A percentile compares a stretch with the other conserved stretches of the same genome.
phyloP scores from a whole-genome alignment of 2,329 filamentous ascomycete genomes.

The Xylariales sp. region DNA sequence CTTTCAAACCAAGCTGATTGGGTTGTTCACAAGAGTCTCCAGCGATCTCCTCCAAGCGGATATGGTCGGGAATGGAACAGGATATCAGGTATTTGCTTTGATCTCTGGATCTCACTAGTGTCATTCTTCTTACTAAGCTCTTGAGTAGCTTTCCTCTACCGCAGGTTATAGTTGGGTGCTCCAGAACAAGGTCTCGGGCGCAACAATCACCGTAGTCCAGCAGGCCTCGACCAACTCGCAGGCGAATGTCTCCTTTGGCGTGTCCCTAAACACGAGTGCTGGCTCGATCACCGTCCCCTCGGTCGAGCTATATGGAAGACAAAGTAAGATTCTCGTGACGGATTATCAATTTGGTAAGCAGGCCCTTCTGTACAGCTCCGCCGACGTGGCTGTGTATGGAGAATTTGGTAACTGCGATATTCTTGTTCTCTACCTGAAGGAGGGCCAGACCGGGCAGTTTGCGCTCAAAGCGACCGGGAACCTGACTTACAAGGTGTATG shows the following conservation, averaged over 20 bases:
- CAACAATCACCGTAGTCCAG: slow-evolving; percentile 46
- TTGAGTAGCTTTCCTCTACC: slow-evolving; percentile 23
- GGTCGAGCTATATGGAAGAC: slow-evolving; percentile 44
- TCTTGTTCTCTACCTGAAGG: slow-evolving; percentile 42
- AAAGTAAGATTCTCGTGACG: slow-evolving; percentile 50
- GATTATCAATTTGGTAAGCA: slow-evolving; percentile 45
- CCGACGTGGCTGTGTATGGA: slow-evolving; percentile 43
- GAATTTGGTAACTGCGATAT: slow-evolving; percentile 41
- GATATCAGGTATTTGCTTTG: slow-evolving; percentile 26
- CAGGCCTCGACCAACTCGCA: slow-evolving; percentile 40
- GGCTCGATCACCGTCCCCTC: slow-evolving; percentile 37
- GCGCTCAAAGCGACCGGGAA: slow-evolving; percentile 35
- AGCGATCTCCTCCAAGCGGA: slow-evolving; percentile 44
- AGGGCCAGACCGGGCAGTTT: slow-evolving; percentile 45
- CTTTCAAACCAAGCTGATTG: slow-evolving; percentile 50
- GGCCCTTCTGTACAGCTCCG: slow-evolving; percentile 45
- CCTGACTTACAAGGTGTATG: slow-evolving; percentile 35
- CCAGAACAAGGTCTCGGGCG: slow-evolving; percentile 42
- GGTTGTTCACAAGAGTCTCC: slow-evolving; percentile 48
- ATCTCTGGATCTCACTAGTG: too few relatives aligned
- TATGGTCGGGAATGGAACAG: slow-evolving; percentile 52
- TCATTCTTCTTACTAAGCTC: too few relatives aligned
- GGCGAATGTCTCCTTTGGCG: slow-evolving; percentile 38
- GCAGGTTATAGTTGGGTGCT: slow-evolving; percentile 47
- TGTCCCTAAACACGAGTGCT: slow-evolving; percentile 41